Evolutionary conservation across 2,329 filamentous ascomycete species (phyloP).

Genomic region (Volutella citrinella): DNA sequence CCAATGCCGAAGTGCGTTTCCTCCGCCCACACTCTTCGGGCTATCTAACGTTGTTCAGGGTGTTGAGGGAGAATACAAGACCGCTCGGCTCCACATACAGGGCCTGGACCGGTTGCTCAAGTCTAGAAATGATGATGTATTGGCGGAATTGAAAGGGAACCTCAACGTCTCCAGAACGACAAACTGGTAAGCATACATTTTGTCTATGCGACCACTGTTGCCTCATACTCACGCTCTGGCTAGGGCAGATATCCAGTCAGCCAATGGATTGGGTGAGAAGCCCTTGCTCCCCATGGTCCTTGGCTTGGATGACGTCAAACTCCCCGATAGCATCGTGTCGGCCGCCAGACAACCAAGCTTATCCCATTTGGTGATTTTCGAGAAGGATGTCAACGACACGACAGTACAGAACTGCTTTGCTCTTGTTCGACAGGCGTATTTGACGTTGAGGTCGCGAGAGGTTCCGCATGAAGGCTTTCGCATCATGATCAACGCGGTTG

Average conservation of each 20-base stretch:
- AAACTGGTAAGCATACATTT: slow-evolving; percentile 6
- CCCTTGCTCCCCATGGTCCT: slow-evolving; percentile 12
- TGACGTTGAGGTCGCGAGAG: slow-evolving; percentile 4
- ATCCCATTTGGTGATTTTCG: slow-evolving; percentile 9
- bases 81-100: slow-evolving; percentile 11
- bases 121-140: slow-evolving; percentile 7
- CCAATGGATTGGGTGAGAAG: slow-evolving; percentile 8
- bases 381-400: neutral
- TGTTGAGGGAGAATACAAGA: slow-evolving; percentile 9
- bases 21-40: neutral
- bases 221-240: too few relatives aligned
- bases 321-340: slow-evolving; percentile 8
- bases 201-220: neutral
- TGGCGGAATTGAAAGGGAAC: slow-evolving; percentile 8
- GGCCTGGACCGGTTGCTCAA: slow-evolving; percentile 9
- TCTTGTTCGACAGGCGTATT: slow-evolving; percentile 8
- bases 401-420: slow-evolving; percentile 8
- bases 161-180: slow-evolving; percentile 11
- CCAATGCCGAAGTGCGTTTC: slow-evolving; percentile 11
- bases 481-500: slow-evolving; percentile 10
- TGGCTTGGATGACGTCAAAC: slow-evolving; percentile 6
- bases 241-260: slow-evolving; percentile 14
- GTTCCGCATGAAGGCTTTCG: slow-evolving; percentile 11
- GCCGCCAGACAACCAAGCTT: slow-evolving; percentile 9
- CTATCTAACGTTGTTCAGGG: slow-evolving; percentile 5